Conservation (phyloP, 225 moss, liverwort and hornwort genomes). For the Pseudisothecium myosuroides region DNA sequence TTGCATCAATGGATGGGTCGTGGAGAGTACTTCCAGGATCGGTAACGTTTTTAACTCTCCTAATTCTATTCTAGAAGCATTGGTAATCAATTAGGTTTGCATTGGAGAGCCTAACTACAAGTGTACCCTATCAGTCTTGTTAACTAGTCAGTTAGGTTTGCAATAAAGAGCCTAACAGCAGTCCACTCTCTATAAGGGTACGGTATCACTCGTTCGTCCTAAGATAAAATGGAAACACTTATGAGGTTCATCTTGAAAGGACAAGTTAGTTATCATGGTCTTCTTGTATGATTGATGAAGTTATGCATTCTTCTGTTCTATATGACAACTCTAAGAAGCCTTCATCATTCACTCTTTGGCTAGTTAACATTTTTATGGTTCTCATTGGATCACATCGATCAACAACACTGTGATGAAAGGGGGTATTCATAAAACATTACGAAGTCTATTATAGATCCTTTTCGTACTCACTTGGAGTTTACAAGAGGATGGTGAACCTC, state of each 20-base stretch:
- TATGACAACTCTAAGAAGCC: background rate
- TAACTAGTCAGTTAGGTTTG: background rate
- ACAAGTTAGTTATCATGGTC: background rate
- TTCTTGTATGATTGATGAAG: background rate
- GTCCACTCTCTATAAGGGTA: background rate
- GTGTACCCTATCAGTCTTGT: too few species aligned
- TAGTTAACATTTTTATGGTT: background rate
- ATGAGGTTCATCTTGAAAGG: background rate
- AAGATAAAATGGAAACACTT: background rate
- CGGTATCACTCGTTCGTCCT: background rate
- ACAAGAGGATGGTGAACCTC: background rate
- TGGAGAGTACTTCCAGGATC: background rate
- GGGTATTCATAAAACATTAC: fast-evolving
- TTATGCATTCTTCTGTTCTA: background rate
- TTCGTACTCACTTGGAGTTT: background rate
- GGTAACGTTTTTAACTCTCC: background rate
- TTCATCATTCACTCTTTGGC: background rate
- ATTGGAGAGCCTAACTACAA: background rate
- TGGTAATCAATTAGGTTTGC: background rate
- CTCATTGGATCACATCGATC: background rate
- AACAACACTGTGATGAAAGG: background rate
- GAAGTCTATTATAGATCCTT: background rate
- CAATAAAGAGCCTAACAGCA: background rate
- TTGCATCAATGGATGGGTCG: background rate
- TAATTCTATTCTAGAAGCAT: background rate